Percentiles rank a stretch among this genome's conserved stretches.
These are phyloP conservation scores for Cadophora luteo-olivacea DNA, from an alignment of 2,329 filamentous ascomycete genomes.

Conservation along the genomic window DNA sequence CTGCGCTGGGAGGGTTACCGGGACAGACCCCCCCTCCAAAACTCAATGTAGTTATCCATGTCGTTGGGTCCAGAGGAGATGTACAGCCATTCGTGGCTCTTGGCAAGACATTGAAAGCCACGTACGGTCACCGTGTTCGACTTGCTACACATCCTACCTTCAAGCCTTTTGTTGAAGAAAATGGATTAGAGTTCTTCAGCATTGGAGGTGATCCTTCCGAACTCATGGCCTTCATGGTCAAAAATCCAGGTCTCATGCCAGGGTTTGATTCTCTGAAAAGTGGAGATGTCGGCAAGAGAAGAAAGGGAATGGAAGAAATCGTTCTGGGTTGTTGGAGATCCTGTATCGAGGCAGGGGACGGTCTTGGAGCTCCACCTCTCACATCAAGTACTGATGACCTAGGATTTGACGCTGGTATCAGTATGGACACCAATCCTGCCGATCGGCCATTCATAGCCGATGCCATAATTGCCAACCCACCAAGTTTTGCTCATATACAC, in stretches of 20 bases:
- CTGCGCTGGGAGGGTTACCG: slow-evolving; percentile 71
- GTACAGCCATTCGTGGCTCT: slow-evolving; percentile 79
- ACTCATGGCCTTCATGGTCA: slow-evolving; percentile 91
- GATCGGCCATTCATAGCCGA: slow-evolving; percentile 78
- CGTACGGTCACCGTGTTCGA: slow-evolving; percentile 74
- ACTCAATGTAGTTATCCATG: slow-evolving; percentile 76
- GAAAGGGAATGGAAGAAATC: slow-evolving; percentile 78
- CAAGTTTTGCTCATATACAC: slow-evolving; percentile 78
- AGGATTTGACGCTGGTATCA: slow-evolving; percentile 42
- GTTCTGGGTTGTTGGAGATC: slow-evolving; percentile 87
- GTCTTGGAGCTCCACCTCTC: slow-evolving; percentile 44
- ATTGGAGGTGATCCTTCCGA: slow-evolving; percentile 79
- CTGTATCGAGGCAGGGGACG: slow-evolving; percentile 81
- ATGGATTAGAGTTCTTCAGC: slow-evolving; percentile 76
- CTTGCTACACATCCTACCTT: slow-evolving; percentile 77
- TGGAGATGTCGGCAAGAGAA: slow-evolving; percentile 77
- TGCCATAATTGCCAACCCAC: slow-evolving; percentile 80
- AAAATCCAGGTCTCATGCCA: slow-evolving; percentile 85
- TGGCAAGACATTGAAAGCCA: slow-evolving; percentile 67
- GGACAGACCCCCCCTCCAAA: slow-evolving; percentile 63
- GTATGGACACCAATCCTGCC: slow-evolving; percentile 43
- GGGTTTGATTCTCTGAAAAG: slow-evolving; percentile 77
- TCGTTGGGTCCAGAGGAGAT: slow-evolving; percentile 76
- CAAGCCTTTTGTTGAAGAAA: slow-evolving; percentile 70
- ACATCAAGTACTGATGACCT: slow-evolving; percentile 37